Conservation (phyloP, 768 basidiomycete genomes). For the Boletus pseudo-olivaceus region DNA sequence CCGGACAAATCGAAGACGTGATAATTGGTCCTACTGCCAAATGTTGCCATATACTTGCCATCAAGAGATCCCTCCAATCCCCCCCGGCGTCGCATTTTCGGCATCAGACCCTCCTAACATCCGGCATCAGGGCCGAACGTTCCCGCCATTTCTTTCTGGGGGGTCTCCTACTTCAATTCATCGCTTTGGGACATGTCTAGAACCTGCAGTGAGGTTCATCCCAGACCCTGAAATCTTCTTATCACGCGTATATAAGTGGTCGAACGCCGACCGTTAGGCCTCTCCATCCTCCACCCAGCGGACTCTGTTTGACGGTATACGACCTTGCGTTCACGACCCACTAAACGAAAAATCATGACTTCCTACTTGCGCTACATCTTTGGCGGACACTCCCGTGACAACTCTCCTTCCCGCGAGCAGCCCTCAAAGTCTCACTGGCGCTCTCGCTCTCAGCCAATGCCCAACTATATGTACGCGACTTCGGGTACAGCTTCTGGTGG, state of each 20-base stretch:
- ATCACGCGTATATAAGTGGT: slow-evolving; percentile 27
- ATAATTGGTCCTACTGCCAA: slow-evolving; percentile 14
- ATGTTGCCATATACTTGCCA: slow-evolving; percentile 4
- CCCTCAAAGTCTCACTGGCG: slow-evolving; percentile 42
- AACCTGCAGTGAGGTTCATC: slow-evolving; percentile 14
- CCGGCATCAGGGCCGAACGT: slow-evolving; percentile 11
- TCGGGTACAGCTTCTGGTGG: slow-evolving; percentile 25
- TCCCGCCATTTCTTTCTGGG: slow-evolving; percentile 28
- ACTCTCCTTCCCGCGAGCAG: slow-evolving; percentile 22
- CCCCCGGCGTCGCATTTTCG: slow-evolving; percentile 12
- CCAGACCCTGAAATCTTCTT: slow-evolving; percentile 22
- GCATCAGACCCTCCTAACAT: slow-evolving; percentile 19
- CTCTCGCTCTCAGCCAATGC: slow-evolving; percentile 38
- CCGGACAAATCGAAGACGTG: slow-evolving; percentile 34
- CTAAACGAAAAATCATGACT: slow-evolving; percentile 36
- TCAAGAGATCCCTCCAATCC: slow-evolving; percentile 17
- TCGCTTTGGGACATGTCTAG: slow-evolving; percentile 22
- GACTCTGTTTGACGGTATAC: slow-evolving; percentile 13
- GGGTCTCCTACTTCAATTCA: slow-evolving; percentile 33
- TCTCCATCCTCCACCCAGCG: slow-evolving; percentile 13
- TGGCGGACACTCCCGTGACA: slow-evolving; percentile 33
- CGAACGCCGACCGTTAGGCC: background rate
- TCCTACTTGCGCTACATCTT: slow-evolving; percentile 50
- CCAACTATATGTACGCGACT: slow-evolving; percentile 41
- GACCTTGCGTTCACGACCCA: slow-evolving; percentile 18